Evolutionary conservation across 495 filamentous ascomycete genomes (phyloP), one percentile per base, ranked within the genome.

Genomic region (Xylona heveae): DNA sequence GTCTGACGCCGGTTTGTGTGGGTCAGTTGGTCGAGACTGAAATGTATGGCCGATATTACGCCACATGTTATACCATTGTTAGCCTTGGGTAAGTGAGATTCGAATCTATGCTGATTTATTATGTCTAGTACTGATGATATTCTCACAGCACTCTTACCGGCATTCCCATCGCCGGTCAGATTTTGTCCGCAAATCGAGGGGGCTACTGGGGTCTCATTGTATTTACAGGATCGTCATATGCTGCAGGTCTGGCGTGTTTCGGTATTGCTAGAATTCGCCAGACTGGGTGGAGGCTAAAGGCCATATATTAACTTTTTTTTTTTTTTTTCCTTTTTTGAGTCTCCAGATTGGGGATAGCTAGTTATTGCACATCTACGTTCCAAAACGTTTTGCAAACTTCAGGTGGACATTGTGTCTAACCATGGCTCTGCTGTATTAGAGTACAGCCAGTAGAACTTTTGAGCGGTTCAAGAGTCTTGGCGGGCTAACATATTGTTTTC

Each of bases 1-100:
- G 71, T 16, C 50, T 95, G 30, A 77, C 78, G 2, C 84, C 84
- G 0, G 83, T 93, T 2, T 92, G 82, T 43, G 67, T 95, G 7
- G 82, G 83, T 4, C 81, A 92, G 57, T 63, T 93, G 19, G 94
- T 83, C 52, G 72, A 76, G 33, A 79, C 82, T 3, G 67, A 82
- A 34, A 58, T 84, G 31, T 93, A 88, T 39, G 85, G 85, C 3
- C 58, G 78, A 31, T 83, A 78, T 39, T 91, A 72, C 42, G 76
- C 83, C 10, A 88, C 83, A 2, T 73, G 74, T 36, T 88, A 91
- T 52, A 88, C 82, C 41, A 61, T 91, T 20, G 84, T 85, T 19
- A 80, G 76, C 38, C 81, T 95, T 49, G 83, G 81, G 63, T 66
- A 45, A 42, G 52, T 46, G 23, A 13, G 13, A 12, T 35, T 6